These are phyloP conservation scores for Starmera caribaea DNA, from an alignment of 805 yeast species.

Conservation along the genomic window DNA sequence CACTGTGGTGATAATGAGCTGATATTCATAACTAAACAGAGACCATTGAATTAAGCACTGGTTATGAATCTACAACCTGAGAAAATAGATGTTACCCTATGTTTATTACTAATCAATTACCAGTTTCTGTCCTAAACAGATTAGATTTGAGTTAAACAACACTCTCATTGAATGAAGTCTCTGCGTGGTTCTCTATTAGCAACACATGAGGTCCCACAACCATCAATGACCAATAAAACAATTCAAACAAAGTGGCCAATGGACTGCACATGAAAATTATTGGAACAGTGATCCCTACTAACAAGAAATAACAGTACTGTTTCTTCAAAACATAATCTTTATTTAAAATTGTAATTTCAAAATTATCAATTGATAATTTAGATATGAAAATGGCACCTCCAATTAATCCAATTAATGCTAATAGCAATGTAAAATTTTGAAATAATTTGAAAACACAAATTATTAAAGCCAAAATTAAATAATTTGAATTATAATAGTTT, in stretches of 20 bases:
- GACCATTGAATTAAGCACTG: no score
- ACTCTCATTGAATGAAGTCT: slow-evolving; percentile 15
- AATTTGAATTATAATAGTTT: slow-evolving; percentile 15
- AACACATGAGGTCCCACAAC: slow-evolving; percentile 5
- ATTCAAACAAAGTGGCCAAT: not conserved
- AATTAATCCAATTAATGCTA: slow-evolving; percentile 3
- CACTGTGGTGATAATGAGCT: no score
- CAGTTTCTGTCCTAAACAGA: no score
- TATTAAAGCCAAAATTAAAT: slow-evolving; percentile 8
- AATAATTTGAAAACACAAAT: slow-evolving; percentile 10
- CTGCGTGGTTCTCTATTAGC: slow-evolving; percentile 9
- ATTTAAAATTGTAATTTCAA: slow-evolving; percentile 2
- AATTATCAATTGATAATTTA: slow-evolving; percentile 1
- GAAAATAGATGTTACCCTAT: no score
- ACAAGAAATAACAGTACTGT: slow-evolving; percentile 6
- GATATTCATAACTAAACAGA: no score
- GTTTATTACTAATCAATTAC: no score
- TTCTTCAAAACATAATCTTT: slow-evolving; percentile 6
- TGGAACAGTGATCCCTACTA: slow-evolving; percentile 10
- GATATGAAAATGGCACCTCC: slow-evolving; percentile 6
- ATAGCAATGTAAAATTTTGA: slow-evolving; percentile 10
- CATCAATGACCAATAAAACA: slow-evolving; percentile 1
- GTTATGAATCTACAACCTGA: no score
- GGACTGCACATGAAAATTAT: slow-evolving; percentile 12
- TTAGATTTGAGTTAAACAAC: no score